Evolutionary conservation across 306 rosid species (phyloP).

Genomic region (Bauhinia variegata): DNA sequence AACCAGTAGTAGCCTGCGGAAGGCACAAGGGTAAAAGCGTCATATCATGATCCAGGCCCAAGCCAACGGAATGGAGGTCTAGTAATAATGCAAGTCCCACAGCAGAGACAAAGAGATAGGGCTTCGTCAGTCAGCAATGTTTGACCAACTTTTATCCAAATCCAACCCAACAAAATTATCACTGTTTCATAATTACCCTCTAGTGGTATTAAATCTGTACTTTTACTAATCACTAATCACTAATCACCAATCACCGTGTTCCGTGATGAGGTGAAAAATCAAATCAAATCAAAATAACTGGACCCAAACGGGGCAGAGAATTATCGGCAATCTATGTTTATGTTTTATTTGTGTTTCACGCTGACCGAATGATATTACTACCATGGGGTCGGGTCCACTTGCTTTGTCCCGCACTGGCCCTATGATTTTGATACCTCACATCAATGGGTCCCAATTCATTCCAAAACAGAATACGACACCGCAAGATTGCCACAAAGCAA

Average conservation of each 20-base stretch:
- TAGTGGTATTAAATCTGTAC: too few relatives aligned
- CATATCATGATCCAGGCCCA: background rate
- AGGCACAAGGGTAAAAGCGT: conserved; percentile 18
- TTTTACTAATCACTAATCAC: background rate
- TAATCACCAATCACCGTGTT: background rate
- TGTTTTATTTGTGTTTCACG: too few relatives aligned
- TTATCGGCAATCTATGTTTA: background rate
- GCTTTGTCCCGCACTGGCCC: conserved; percentile 7
- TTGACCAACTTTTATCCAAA: conserved; percentile 55
- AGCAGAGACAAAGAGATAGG: conserved; percentile 8
- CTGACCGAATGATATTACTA: background rate
- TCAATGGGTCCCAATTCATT: conserved; percentile 34
- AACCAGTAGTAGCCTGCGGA: background rate
- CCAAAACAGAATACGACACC: conserved; percentile 14
- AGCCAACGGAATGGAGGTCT: too few relatives aligned
- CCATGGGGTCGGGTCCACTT: conserved; percentile 29
- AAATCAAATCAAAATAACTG: too few relatives aligned
- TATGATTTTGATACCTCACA: conserved; percentile 27
- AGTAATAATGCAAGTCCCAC: conserved; percentile 26
- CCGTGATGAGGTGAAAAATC: too few relatives aligned
- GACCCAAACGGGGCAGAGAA: background rate
- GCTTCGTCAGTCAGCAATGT: conserved; percentile 50
- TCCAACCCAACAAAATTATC: conserved; percentile 53
- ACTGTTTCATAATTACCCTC: conserved; percentile 55
- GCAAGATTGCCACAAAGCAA: conserved; percentile 1